Percentiles rank a stretch among this genome's conserved stretches.
These are phyloP conservation scores for Syzygium malaccense DNA, from an alignment of 441 rosid genomes.

Conservation along the genomic window DNA sequence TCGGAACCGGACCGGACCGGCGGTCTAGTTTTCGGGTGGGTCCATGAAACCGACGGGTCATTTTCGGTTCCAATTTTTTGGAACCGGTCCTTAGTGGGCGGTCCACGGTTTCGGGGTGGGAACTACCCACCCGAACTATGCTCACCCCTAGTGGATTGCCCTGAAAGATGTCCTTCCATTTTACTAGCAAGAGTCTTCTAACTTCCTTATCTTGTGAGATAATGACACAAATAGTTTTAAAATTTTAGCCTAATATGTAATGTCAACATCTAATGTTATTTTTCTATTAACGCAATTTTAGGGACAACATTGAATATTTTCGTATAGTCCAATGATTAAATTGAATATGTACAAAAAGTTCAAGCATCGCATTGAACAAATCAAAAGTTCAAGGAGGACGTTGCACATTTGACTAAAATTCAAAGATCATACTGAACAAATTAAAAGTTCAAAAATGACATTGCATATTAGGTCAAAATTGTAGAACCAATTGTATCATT, in stretches of 20 bases:
- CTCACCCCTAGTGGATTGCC: too few relatives aligned
- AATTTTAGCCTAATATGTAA: background rate
- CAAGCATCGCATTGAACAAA: background rate
- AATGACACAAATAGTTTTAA: background rate
- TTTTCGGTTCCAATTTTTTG: too few relatives aligned
- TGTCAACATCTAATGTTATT: rapidly evolving
- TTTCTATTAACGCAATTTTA: background rate
- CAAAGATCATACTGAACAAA: background rate
- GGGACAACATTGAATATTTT: background rate
- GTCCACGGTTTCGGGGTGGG: too few relatives aligned
- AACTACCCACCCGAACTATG: too few relatives aligned
- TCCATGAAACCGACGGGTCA: too few relatives aligned
- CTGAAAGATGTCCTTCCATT: background rate
- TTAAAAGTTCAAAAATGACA: background rate
- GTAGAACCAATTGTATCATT: background rate
- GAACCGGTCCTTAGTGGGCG: too few relatives aligned
- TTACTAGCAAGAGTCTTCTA: background rate
- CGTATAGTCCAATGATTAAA: background rate
- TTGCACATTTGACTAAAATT: too few relatives aligned
- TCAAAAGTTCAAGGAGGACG: background rate
- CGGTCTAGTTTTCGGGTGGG: rapidly evolving
- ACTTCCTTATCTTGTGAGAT: background rate
- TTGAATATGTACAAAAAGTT: background rate
- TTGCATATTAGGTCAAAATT: too few relatives aligned
- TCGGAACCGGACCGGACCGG: too few relatives aligned